A percentile compares a stretch with the other conserved stretches of the same genome.
Evolutionary conservation across 257 asterid species (phyloP).

Genomic region (Osmanthus fragrans): DNA sequence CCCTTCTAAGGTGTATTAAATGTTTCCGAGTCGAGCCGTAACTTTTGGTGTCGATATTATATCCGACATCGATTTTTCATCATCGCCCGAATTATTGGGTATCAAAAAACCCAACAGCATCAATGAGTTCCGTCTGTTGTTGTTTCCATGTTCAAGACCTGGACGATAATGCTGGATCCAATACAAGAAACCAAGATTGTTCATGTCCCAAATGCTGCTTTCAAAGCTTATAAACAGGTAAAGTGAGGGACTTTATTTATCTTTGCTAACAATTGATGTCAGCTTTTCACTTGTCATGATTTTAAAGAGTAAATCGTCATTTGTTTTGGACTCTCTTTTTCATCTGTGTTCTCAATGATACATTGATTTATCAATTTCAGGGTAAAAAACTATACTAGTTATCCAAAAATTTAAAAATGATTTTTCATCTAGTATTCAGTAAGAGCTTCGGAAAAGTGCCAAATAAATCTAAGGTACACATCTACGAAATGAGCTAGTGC

Average conservation of each 20-base stretch:
- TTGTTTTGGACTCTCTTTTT: neutral
- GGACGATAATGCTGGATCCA: slow-evolving; percentile 1
- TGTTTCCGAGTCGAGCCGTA: no score
- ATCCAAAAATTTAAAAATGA: no score
- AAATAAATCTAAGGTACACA: no score
- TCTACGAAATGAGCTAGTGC: no score
- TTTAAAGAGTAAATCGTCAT: neutral
- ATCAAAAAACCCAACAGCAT: no score
- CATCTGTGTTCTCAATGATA: neutral
- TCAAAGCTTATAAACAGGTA: slow-evolving; percentile 8
- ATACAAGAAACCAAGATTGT: slow-evolving; percentile 21
- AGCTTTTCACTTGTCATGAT: neutral
- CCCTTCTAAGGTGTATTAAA: no score
- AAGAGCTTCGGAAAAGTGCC: neutral
- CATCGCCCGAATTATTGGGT: no score
- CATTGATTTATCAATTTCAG: neutral
- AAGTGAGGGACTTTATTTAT: neutral
- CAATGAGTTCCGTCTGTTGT: slow-evolving; percentile 52
- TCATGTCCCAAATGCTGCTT: slow-evolving; percentile 32
- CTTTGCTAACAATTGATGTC: neutral
- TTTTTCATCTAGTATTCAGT: no score
- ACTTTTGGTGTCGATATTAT: no score
- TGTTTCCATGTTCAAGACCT: slow-evolving; percentile 40
- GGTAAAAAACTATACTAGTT: neutral
- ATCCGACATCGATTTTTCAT: no score